These are phyloP conservation scores for Debaryomyces prosopidis DNA, from an alignment of 805 yeast genomes.

Conservation along the genomic window DNA sequence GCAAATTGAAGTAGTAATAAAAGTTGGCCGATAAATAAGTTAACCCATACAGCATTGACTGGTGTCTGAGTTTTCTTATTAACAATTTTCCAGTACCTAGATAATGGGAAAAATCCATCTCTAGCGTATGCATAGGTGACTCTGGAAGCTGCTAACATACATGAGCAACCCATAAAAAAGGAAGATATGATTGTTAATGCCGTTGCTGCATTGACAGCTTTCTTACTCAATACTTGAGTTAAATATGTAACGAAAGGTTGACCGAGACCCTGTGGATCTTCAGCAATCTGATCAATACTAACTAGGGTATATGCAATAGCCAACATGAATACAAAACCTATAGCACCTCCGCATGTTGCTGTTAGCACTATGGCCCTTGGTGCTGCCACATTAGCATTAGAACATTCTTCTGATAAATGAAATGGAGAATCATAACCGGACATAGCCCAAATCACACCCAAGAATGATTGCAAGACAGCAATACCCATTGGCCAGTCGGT, in stretches of 20 bases:
- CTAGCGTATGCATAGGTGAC: constrained; percentile 68
- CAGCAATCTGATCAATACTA: constrained; percentile 46
- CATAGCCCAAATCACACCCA: constrained; percentile 72
- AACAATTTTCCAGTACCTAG: constrained; percentile 50
- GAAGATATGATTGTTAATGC: constrained; percentile 41
- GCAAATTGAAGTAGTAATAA: constrained; percentile 59
- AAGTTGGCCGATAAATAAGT: constrained; percentile 54
- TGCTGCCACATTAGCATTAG: constrained; percentile 62
- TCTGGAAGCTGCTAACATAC: constrained; percentile 66
- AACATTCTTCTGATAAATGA: constrained; percentile 72
- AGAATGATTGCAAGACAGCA: constrained; percentile 54
- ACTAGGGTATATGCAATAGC: constrained; percentile 64
- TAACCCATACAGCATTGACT: constrained; percentile 62
- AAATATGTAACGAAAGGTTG: constrained; percentile 62
- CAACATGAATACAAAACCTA: constrained; percentile 59
- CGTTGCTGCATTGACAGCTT: constrained; percentile 37
- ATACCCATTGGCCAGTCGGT: constrained; percentile 68
- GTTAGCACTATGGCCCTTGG: constrained; percentile 70
- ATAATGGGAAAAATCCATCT: constrained; percentile 65
- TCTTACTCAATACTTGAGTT: constrained; percentile 46
- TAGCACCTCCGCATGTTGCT: constrained; percentile 51
- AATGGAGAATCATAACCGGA: constrained; percentile 76
- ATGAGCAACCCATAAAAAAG: constrained; percentile 40
- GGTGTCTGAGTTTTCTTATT: constrained; percentile 59
- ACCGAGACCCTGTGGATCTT: constrained; percentile 49